These are phyloP conservation scores for Xylaria bambusicola DNA, from an alignment of 495 filamentous ascomycete genomes.

Conservation along the genomic window DNA sequence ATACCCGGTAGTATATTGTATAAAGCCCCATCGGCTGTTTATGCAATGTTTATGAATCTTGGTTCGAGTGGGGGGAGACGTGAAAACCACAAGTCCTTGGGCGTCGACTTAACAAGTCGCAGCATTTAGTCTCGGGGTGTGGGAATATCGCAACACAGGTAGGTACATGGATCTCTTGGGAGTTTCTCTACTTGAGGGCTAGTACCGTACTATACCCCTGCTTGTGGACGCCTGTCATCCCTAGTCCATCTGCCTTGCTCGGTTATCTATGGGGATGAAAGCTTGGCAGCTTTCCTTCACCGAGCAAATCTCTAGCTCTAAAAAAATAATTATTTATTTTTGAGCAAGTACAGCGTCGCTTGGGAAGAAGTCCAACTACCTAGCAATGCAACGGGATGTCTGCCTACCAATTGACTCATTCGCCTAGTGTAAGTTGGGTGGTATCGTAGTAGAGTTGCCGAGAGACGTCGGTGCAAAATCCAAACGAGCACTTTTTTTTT, in stretches of 20 bases:
- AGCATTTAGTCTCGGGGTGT: not conserved
- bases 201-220: not conserved
- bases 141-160: not conserved
- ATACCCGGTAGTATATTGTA: too few relatives aligned
- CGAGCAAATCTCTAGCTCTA: not conserved
- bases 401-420: not conserved
- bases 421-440: not conserved
- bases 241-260: not conserved
- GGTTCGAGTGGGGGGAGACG: not conserved
- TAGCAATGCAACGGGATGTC: not conserved
- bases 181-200: not conserved
- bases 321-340: too few relatives aligned
- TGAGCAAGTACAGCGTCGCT: too few relatives aligned
- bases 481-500: not conserved
- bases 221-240: slow-evolving; percentile 7
- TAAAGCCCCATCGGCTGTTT: too few relatives aligned
- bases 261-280: slow-evolving; percentile 20
- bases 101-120: not conserved
- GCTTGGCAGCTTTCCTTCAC: slow-evolving; percentile 15
- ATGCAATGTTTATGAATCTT: not conserved
- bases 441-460: not conserved
- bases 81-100: not conserved
- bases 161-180: too few relatives aligned
- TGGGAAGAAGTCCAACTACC: not conserved
- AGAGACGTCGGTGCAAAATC: not conserved